Evolutionary conservation across 768 basidiomycete species (phyloP).

Genomic region (Cystobasidium tubakii): DNA sequence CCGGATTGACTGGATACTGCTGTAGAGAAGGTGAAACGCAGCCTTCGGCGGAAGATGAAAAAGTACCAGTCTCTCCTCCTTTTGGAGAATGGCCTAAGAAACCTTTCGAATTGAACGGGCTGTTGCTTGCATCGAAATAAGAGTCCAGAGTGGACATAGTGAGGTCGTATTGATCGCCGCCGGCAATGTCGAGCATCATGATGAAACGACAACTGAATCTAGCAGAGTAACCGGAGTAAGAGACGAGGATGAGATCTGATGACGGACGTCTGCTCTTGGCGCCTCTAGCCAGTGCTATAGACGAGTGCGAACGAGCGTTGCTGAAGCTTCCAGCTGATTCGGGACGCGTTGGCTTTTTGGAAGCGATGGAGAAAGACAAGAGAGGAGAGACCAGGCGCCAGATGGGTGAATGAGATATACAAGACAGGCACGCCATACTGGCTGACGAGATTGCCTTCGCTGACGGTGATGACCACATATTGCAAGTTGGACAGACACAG

Average conservation of each 20-base stretch:
- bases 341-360: neutral
- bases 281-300: too few species aligned
- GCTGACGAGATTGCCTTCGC: neutral
- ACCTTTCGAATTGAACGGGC: too few species aligned
- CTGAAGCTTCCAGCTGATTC: neutral
- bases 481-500: neutral
- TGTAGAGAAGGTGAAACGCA: neutral
- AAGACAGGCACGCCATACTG: neutral
- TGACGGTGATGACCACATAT: neutral
- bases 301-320: neutral
- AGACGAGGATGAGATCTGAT: too few species aligned
- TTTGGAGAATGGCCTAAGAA: too few species aligned
- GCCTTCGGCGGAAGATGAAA: neutral
- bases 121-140: too few species aligned
- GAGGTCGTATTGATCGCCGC: too few species aligned
- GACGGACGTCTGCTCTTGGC: too few species aligned
- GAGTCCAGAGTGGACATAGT: too few species aligned
- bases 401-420: neutral
- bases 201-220: too few species aligned
- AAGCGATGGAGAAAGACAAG: neutral
- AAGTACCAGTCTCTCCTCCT: too few species aligned
- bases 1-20: neutral
- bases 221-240: too few species aligned
- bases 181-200: too few species aligned
- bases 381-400: neutral